Evolutionary conservation across 164 flowering plant species (phyloP), one percentile per base, ranked within the genome.

Genomic region (Tinospora cordifolia): DNA sequence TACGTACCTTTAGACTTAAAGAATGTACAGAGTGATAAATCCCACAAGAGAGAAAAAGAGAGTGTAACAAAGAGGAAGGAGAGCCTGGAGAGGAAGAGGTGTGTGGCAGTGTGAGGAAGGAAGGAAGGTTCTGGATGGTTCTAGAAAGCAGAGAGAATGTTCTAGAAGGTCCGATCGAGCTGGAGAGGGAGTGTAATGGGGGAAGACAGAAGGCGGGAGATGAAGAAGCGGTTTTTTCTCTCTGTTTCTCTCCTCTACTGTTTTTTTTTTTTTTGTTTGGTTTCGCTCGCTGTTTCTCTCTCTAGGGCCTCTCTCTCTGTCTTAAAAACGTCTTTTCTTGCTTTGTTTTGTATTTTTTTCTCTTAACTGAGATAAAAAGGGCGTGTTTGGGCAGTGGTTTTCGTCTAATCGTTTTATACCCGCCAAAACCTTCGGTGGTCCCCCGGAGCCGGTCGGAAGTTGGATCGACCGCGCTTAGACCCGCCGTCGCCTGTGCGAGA

Each of bases 101-200:
- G 62, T 8, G 36, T 30, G 36, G 4, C 2, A 30, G 36, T 30
- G 4, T 2, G 36, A 30, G 36, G 3, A 34, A 22, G n/a, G 30
- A n/a, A 9, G 13, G 39, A n/a, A 12, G 47, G 46, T 64, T 73
- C 67, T 66, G 62, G 67, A 69, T 6, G 44, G 57, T 25, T 70
- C 65, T 19, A 19, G 38, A 68, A 34, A 10, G 57, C n/a, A 11
- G 17, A 4, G 2, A 4, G 39, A 71, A 47, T 36, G 63, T 40
- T 40, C 67, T 25, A 3, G 36, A 70, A 67, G 19, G 72, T 68
- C 70, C 76, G 75, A 82, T 75, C 80, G 70, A 65, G 25, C 25
- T 44, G 65, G 51, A 25, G 44, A 13, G 47, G 25, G 14, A 38
- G 46, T 13, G 54, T 21, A 54, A 22, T 0, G 36, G 38, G 40